phyloP scores from a whole-genome alignment of 2,329 filamentous ascomycete genomes.

The Chaetomiaceae sp. region DNA sequence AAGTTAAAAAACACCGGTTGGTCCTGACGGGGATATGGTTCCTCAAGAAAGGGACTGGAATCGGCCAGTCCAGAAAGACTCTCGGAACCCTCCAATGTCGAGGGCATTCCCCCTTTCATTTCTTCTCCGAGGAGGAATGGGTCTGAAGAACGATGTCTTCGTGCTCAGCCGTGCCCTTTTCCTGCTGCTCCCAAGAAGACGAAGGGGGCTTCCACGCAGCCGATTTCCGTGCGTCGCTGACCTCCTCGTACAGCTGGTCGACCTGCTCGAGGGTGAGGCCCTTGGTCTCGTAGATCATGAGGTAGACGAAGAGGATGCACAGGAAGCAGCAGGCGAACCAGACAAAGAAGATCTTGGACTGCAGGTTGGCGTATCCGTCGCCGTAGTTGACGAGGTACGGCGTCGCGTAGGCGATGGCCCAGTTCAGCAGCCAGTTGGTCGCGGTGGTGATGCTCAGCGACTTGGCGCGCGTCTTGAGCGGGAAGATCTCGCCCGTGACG shows the following conservation, averaged over 20 bases:
- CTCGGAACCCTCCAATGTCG: background rate
- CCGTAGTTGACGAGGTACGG: constrained; percentile 76
- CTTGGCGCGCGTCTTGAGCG: constrained; percentile 59
- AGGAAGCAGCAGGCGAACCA: constrained; percentile 62
- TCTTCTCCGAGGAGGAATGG: background rate
- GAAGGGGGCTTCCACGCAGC: background rate
- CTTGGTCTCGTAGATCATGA: constrained; percentile 84
- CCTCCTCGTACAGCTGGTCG: constrained; percentile 68
- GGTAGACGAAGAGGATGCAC: constrained; percentile 69
- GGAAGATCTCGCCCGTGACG: constrained; percentile 59
- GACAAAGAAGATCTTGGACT: constrained; percentile 72
- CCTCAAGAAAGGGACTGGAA: too few species aligned
- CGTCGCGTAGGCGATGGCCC: constrained; percentile 73
- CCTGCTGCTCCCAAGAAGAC: background rate
- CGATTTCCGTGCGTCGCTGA: background rate
- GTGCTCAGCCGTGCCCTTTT: background rate
- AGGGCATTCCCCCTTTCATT: background rate
- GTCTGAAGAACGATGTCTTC: background rate
- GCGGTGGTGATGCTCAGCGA: constrained; percentile 64
- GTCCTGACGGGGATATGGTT: too few species aligned
- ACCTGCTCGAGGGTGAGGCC: constrained; percentile 77
- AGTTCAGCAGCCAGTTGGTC: constrained; percentile 72
- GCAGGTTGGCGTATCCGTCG: constrained; percentile 64
- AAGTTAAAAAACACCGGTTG: too few species aligned
- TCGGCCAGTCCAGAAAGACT: too few species aligned